A percentile compares a stretch with the other conserved stretches of the same genome.
Conservation (phyloP, 73 alveolate species). For the Paramecium octaurelia region DNA sequence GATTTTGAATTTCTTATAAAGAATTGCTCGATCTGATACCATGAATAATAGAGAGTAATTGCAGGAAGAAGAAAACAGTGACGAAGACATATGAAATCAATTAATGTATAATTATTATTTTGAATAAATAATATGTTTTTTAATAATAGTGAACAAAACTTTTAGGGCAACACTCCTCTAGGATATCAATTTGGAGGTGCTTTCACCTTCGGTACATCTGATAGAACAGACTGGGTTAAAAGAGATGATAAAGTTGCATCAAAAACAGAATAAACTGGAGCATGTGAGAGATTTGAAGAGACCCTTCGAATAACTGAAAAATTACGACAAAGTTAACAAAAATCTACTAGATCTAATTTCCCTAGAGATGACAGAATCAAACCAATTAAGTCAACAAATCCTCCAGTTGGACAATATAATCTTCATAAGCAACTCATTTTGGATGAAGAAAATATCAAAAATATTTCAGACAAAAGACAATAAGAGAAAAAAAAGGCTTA, state of each 20-base stretch:
- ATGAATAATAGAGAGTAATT: neutral
- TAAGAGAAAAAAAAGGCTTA: neutral
- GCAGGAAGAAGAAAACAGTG: neutral
- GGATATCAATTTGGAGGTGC: slow-evolving; percentile 28
- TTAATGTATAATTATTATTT: neutral
- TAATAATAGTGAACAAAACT: neutral
- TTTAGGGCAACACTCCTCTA: slow-evolving; percentile 15
- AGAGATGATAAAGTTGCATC: neutral
- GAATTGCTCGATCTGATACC: neutral
- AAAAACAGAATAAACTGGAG: neutral
- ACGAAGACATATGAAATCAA: neutral
- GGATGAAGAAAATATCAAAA: slow-evolving; percentile 10
- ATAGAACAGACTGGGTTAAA: slow-evolving; percentile 29
- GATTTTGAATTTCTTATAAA: neutral
- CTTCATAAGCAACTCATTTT: neutral
- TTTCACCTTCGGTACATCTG: neutral
- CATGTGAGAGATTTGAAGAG: neutral
- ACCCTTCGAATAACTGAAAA: neutral
- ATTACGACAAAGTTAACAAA: neutral
- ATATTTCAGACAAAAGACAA: neutral
- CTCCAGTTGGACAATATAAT: slow-evolving; percentile 28
- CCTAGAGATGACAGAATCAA: slow-evolving; percentile 27
- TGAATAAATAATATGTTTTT: neutral
- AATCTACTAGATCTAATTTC: neutral
- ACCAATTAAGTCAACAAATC: neutral